These are phyloP conservation scores for Epichloe festucae DNA, from an alignment of 2,329 filamentous ascomycete species.

Conservation along the genomic window DNA sequence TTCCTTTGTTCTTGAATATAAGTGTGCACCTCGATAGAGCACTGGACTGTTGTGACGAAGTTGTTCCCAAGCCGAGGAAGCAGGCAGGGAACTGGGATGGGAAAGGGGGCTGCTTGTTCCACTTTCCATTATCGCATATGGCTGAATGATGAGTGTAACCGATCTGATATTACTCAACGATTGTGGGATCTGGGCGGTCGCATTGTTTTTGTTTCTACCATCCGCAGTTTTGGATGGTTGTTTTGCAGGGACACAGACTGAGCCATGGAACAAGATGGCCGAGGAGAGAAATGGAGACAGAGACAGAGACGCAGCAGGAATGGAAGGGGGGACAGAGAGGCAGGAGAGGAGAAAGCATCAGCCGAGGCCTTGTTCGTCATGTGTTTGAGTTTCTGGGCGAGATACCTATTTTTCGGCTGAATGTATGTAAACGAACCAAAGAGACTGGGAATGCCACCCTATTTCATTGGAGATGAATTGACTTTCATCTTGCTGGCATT, in stretches of 20 bases:
- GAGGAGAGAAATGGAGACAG: neutral
- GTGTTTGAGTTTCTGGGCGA: conserved; percentile 5
- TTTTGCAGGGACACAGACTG: conserved; percentile 2
- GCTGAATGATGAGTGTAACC: neutral
- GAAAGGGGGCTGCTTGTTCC: neutral
- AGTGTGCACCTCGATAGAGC: neutral
- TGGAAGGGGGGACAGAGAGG: neutral
- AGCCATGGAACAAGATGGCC: neutral
- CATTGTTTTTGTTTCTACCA: neutral
- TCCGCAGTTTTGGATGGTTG: conserved; percentile 7
- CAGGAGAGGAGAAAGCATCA: conserved; percentile 3
- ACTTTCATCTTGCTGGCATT: conserved; percentile 5
- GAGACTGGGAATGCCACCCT: conserved; percentile 1
- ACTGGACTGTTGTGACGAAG: neutral
- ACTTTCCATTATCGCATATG: neutral
- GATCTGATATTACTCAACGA: conserved; percentile 2
- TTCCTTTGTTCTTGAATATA: neutral
- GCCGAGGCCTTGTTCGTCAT: conserved; percentile 9
- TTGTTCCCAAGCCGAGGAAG: neutral
- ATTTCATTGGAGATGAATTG: conserved; percentile 18
- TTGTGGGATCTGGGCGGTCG: neutral
- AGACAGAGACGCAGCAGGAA: neutral
- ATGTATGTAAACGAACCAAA: neutral
- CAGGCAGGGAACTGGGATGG: neutral
- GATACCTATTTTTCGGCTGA: conserved; percentile 9